Conservation (phyloP, 2,329 filamentous ascomycete species). For the Cladosporium colombiae region DNA sequence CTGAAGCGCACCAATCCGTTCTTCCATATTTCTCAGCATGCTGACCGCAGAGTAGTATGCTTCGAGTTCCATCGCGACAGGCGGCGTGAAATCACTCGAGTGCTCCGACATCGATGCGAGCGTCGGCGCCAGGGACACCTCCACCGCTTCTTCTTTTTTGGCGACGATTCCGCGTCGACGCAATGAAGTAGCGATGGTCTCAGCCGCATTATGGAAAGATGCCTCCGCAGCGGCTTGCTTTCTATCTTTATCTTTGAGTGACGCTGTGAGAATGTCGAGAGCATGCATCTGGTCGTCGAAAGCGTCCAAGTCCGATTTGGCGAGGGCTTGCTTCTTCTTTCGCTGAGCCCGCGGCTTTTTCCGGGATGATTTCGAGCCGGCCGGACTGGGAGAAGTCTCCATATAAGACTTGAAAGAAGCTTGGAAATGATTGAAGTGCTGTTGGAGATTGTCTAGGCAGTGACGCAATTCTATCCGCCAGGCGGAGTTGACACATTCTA, state of each 20-base stretch:
- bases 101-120: background rate
- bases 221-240: background rate
- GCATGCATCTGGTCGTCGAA: background rate
- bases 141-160: background rate
- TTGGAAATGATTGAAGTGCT: background rate
- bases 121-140: background rate
- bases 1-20: background rate
- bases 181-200: background rate
- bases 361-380: background rate
- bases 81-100: background rate
- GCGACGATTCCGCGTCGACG: background rate
- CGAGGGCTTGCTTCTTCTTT: background rate
- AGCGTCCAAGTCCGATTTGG: background rate
- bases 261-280: background rate
- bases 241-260: background rate
- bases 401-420: background rate
- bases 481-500: background rate
- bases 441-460: background rate
- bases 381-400: background rate
- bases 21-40: background rate
- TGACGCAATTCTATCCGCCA: background rate
- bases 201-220: background rate
- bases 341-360: background rate
- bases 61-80: background rate
- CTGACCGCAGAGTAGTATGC: background rate